Base-by-base conservation (phyloP, 1,284 basidiomycete species). In the Cryptococcus sp. region DNA sequence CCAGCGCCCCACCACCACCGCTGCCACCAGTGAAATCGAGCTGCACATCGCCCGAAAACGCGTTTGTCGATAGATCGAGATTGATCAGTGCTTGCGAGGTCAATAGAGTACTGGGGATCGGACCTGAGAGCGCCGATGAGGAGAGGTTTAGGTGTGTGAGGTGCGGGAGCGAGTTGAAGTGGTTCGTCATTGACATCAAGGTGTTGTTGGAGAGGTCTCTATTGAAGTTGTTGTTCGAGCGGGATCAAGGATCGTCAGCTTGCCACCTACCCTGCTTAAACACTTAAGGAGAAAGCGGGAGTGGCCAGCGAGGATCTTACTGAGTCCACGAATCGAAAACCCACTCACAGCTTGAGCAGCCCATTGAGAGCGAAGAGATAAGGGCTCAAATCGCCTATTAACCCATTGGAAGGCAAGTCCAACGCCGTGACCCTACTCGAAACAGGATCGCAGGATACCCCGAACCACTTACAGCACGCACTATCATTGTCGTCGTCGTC, bases 161-260 rank as follows among this genome's bases (percentile, higher is more conserved):
- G 5, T 40, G 40, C 20, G 52, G 50, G 4, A 67, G 48, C 5
- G 49, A 22, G 22, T 20, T 41, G 50, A 65, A 67, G 4, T 35
- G 53, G 41, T 65, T 58, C 22, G 65, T 58, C 6, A 63, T 15
- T 10, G 58, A 47, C 1, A 52, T 46, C 39, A 67, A 43, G 15
- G 47, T 25, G 41, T 65, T 67, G 23, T 50, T 15, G 22, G 66
- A 65, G 17, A 67, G 17, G 43, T 67, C 64, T 22, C 66, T 67
- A 52, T 25, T 6, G n/a, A 17, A 30, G 17, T 17, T 35, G 51
- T 19, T 6, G 23, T 16, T 22, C 7, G 23, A 19, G 39, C 19
- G 30, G 30, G 30, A 35, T 13, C 8, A 13, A 35, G 13, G 30
- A 35, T 35, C 30, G 30, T 43, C 43, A 47, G 42, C 25, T 17